Evolutionary conservation across 768 basidiomycete species (phyloP).

Genomic region (Collybiopsis confluens): DNA sequence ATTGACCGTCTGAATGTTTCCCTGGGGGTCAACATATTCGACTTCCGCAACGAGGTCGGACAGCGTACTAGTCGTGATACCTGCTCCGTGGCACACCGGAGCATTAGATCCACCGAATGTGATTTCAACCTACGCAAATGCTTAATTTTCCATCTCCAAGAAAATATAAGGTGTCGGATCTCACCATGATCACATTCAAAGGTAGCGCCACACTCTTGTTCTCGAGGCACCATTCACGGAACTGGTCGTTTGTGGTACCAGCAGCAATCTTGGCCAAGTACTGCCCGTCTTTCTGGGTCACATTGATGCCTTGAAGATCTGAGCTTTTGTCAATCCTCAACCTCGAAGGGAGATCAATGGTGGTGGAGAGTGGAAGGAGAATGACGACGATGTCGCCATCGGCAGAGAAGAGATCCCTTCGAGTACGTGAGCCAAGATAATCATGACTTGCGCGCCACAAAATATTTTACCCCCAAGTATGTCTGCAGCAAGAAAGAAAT

Average conservation of each 20-base stretch:
- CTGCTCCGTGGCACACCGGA: conserved; percentile 23
- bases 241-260: conserved; percentile 22
- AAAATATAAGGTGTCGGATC: background rate
- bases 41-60: conserved; percentile 21
- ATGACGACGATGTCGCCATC: background rate
- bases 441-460: background rate
- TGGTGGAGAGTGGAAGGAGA: background rate
- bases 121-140: conserved; percentile 14
- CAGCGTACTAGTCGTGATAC: conserved; percentile 17
- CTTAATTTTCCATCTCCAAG: background rate
- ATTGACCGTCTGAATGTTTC: conserved; percentile 14
- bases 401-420: background rate
- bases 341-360: background rate
- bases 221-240: conserved; percentile 20
- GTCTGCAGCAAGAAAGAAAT: too few species aligned
- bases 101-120: conserved; percentile 23
- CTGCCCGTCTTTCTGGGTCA: background rate
- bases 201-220: conserved; percentile 17
- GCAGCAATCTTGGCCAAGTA: conserved; percentile 11
- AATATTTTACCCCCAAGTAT: conserved; percentile 3
- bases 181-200: conserved; percentile 23
- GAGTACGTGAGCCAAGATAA: background rate
- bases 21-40: conserved; percentile 22
- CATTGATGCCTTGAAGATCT: background rate
- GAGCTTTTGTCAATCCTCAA: background rate